These are phyloP conservation scores for Picea abies DNA, from an alignment of 83 land plant genomes.

Conservation along the genomic window DNA sequence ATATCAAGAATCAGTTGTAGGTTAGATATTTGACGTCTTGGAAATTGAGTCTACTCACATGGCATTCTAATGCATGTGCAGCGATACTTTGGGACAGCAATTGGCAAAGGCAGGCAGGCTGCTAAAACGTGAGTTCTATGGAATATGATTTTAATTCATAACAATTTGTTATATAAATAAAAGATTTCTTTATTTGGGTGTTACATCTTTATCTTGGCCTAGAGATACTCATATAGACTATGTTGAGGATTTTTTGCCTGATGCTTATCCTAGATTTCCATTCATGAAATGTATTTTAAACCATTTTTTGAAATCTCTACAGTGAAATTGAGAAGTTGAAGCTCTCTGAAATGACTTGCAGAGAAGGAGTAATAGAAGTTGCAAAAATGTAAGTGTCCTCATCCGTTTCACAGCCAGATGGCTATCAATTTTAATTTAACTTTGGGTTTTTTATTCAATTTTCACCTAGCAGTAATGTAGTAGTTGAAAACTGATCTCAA, in stretches of 20 bases:
- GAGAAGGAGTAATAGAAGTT: slow-evolving; percentile 89
- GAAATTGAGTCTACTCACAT: neutral
- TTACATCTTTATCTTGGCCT: neutral
- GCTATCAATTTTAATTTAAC: no score
- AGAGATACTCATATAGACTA: neutral
- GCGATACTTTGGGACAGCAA: slow-evolving; percentile 98
- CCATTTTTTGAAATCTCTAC: slow-evolving; percentile 4
- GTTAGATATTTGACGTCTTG: neutral
- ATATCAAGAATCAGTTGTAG: no score
- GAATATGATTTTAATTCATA: neutral
- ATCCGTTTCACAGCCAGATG: neutral
- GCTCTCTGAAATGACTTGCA: slow-evolving; percentile 94
- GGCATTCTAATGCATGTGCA: slow-evolving; percentile 28
- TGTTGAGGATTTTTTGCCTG: neutral
- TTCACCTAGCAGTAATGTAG: no score
- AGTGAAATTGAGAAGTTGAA: slow-evolving; percentile 97
- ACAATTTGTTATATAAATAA: neutral
- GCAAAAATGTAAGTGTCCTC: slow-evolving; percentile 85
- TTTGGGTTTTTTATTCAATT: no score
- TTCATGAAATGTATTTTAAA: neutral
- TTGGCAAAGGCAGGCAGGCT: slow-evolving; percentile 98
- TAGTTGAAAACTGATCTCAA: no score
- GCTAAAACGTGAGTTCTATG: slow-evolving; percentile 86
- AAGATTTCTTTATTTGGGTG: neutral
- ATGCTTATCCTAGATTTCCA: neutral